Evolutionary conservation across 306 rosid genomes (phyloP), one percentile per base, ranked within the genome.

Genomic region (Lathyrus tuberosus): DNA sequence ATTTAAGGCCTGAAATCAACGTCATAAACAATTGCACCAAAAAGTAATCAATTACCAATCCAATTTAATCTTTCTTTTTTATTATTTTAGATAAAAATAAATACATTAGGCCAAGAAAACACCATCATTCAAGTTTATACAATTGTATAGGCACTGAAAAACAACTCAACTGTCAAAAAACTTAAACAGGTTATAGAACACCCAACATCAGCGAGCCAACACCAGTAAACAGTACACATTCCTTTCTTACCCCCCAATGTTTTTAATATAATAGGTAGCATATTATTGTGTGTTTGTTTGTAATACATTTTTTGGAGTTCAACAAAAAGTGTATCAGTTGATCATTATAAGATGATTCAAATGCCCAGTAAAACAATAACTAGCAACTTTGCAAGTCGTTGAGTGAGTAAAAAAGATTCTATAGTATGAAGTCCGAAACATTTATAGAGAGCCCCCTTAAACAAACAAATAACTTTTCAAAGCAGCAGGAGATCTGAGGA

Each of bases 191-290:
- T 2, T 58, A 35, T 35, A 57, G 65, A 46, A 46, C 13, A 58
- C 30, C 67, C 75, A 79, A 33, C 24, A 37, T 62, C 44, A n/a
- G n/a, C n/a, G n/a, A n/a, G n/a, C n/a, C 42, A 72, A 18, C 24
- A 63, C 38, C 15, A 16, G 53, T 62, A 10, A 62, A 47, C 56
- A 13, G 70, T 67, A 65, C 52, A 60, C 51, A 60, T 15, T 72
- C 22, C 53, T 15, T 62, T 61, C 58, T 15, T 20, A 61, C 41
- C 74, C 41, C 74, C 20, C 20, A 33, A 35, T 14, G 8, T 72
- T 68, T 3, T 4, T 22, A 15, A 68, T 60, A 35, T 33, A 49
- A 57, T 3, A 24, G 35, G 67, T 71, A 38, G 8, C 65, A 70
- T 49, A 20, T 61, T 49, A 41, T 35, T 58, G 12, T 41, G 17